phyloP scores from a whole-genome alignment of 1,139 yeast species.

The Debaryomyces robertsiae region DNA sequence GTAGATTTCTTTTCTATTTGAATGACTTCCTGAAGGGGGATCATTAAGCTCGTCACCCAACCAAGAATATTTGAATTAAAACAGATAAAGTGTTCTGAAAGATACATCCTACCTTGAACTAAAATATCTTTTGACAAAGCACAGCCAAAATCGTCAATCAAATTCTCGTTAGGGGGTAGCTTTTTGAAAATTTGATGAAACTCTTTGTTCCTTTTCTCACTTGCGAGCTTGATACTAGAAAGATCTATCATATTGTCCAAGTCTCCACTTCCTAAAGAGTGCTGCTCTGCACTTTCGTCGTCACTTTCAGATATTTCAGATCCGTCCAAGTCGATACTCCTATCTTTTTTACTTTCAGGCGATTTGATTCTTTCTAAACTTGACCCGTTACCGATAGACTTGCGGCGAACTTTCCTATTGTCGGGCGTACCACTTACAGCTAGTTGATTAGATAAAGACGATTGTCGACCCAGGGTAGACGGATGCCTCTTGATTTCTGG shows the following conservation, averaged over 20 bases:
- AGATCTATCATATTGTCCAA: constrained; percentile 23
- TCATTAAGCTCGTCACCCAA: constrained; percentile 66
- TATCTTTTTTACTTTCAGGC: constrained; percentile 5
- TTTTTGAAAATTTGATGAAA: constrained; percentile 65
- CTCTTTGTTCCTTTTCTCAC: constrained; percentile 55
- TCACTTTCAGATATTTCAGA: constrained; percentile 2
- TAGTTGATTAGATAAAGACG: constrained; percentile 20
- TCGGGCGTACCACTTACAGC: constrained; percentile 21
- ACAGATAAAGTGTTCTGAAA: constrained; percentile 60
- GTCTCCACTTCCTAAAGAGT: constrained; percentile 17
- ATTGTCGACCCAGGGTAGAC: constrained; percentile 24
- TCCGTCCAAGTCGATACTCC: constrained; percentile 2
- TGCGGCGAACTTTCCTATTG: constrained; percentile 24
- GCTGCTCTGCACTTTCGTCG: constrained; percentile 4
- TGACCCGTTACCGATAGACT: constrained; percentile 17
- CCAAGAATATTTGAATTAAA: constrained; percentile 77
- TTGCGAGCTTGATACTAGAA: constrained; percentile 31
- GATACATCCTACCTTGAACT: constrained; percentile 70
- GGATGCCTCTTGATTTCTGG: constrained; percentile 19
- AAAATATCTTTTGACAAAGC: constrained; percentile 72
- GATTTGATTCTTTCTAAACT: constrained; percentile 15
- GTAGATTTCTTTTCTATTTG: constrained; percentile 73
- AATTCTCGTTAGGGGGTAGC: constrained; percentile 52
- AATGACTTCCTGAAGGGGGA: constrained; percentile 69
- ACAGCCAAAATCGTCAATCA: constrained; percentile 69